A percentile compares a stretch with the other conserved stretches of the same genome.
phyloP scores from a whole-genome alignment of 1,284 basidiomycete genomes.

The Apiotrichum gracile region DNA sequence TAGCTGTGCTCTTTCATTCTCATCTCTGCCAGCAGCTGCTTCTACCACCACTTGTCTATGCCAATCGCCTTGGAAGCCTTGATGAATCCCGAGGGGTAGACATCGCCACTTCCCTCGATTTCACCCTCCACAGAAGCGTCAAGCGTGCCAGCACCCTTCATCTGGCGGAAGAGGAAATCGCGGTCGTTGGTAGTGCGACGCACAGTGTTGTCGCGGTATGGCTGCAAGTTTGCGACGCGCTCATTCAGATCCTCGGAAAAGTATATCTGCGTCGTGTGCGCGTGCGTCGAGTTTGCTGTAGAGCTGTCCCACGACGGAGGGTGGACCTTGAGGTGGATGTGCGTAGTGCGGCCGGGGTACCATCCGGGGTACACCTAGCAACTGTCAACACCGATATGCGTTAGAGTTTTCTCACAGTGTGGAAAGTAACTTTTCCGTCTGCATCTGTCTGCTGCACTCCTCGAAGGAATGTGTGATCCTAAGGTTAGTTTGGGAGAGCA shows the following conservation, averaged over 20 bases:
- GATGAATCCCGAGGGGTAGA: not conserved
- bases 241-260: conserved; percentile 37
- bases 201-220: conserved; percentile 14
- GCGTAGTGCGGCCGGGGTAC: conserved; percentile 22
- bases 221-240: conserved; percentile 10
- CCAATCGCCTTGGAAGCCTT: not conserved
- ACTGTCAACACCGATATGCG: not conserved
- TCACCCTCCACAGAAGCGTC: not conserved
- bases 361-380: conserved; percentile 25
- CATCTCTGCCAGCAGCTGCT: too few species aligned
- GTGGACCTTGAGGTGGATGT: conserved; percentile 25
- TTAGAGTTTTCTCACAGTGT: conserved; percentile 4
- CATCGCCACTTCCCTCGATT: not conserved
- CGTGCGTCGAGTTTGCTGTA: conserved; percentile 13
- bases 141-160: conserved; percentile 22
- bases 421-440: conserved; percentile 15
- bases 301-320: conserved; percentile 7
- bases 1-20: too few species aligned
- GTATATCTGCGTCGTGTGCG: conserved; percentile 25
- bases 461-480: conserved; percentile 27
- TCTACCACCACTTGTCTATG: not conserved
- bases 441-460: conserved; percentile 20
- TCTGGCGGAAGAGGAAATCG: conserved; percentile 22
- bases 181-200: conserved; percentile 12
- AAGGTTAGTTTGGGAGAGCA: not conserved